Base-by-base conservation (phyloP, 768 basidiomycete genomes). In the Naematelia encephala region DNA sequence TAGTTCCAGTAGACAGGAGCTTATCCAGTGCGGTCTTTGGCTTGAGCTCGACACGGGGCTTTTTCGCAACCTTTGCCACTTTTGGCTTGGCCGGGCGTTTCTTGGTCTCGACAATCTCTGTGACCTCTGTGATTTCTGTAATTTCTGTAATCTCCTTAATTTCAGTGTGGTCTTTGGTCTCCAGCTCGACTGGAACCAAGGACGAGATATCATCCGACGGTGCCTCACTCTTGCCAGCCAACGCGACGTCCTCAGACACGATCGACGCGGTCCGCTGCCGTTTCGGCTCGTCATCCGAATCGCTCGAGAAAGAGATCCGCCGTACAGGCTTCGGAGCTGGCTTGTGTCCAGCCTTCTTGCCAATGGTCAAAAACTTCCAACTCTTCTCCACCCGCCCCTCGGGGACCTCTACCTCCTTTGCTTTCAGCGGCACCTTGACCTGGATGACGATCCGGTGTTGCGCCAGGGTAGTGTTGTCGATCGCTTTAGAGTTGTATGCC, bases 401-500 rank as follows among this genome's bases (percentile, higher is more conserved):
- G 1, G 34, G 29, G 43, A 0, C 42, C 60, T 10, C 46, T 61
- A 19, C 57, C 46, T 26, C 29, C 43, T 58, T 60, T 78, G 73
- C 56, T 81, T 82, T 5, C 16, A 66, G 66, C 11, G 70, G 69
- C 39, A 16, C 56, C 49, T 63, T 72, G 57, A 60, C 63, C n/a
- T 47, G 60, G 43, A 73, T 57, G 13, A 57, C 50, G 55, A 77
- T 61, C 5, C 62, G 59, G 26, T 70, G 65, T 13, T 73, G 73
- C 46, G 62, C 64, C 23, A 78, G 43, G 5, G 56, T 53, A 5
- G 62, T 66, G 1, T 61, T 58, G 44, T 79, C 69, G 27, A 92
- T 82, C 2, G 89, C 85, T 8, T 82, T 81, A 0, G 90, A 88
- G 2, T 86, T 81, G 4, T 84, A 80, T 0, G 91, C 91, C 0